phyloP scores from a whole-genome alignment of 805 yeast genomes.

The Hermanozyma aechmeae region DNA sequence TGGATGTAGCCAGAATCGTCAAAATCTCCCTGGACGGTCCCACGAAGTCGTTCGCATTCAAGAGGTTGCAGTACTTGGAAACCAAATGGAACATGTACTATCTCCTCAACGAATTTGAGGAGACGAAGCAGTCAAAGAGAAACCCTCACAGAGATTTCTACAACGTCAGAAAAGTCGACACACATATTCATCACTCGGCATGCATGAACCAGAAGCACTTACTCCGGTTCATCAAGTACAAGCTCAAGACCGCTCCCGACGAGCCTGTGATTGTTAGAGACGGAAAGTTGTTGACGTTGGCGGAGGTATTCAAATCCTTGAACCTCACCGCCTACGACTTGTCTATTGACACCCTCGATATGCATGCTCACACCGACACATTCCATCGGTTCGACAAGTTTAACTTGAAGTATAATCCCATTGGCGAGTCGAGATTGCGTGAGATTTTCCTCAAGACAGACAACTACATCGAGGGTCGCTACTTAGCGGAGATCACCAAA shows the following conservation, averaged over 20 bases:
- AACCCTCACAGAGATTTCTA: constrained; percentile 97
- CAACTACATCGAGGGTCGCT: constrained; percentile 79
- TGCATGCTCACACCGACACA: constrained; percentile 98
- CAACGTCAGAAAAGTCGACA: constrained; percentile 93
- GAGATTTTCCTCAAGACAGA: constrained; percentile 95
- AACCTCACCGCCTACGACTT: constrained; percentile 89
- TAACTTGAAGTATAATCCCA: constrained; percentile 93
- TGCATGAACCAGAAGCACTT: constrained; percentile 98
- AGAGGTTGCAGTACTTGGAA: constrained; percentile 86
- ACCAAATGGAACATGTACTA: constrained; percentile 94
- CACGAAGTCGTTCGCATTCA: constrained; percentile 89
- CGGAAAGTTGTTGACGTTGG: constrained; percentile 75
- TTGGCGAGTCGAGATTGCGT: constrained; percentile 95
- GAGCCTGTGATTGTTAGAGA: constrained; percentile 93
- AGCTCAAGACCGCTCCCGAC: constrained; percentile 76
- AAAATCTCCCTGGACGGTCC: constrained; percentile 89
- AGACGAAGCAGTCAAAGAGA: constrained; percentile 77
- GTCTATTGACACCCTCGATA: constrained; percentile 92
- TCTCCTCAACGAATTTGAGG: constrained; percentile 85
- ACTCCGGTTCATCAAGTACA: constrained; percentile 87
- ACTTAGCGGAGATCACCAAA: constrained; percentile 85
- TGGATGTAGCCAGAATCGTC: constrained; percentile 70
- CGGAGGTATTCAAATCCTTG: constrained; percentile 86
- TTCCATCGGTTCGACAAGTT: constrained; percentile 97
- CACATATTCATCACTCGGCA: constrained; percentile 98